These are phyloP conservation scores for Aspergillus thermomutatus DNA, from an alignment of 2,329 filamentous ascomycete genomes.

Conservation along the genomic window DNA sequence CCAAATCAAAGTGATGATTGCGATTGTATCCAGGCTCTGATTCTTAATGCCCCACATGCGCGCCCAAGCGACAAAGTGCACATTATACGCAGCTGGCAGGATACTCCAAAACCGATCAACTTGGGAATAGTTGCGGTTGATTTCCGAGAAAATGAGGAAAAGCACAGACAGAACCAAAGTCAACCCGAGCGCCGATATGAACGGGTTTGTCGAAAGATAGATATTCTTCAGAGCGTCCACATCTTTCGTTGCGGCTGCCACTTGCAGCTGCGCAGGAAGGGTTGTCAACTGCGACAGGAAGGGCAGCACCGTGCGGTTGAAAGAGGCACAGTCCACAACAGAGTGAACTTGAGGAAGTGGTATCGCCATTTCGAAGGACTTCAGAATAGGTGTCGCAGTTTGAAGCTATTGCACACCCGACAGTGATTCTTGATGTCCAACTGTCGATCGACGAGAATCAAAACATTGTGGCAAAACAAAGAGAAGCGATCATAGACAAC, in stretches of 20 bases:
- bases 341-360: slow-evolving; percentile 62
- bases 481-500: slow-evolving; percentile 7
- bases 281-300: slow-evolving; percentile 68
- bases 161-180: slow-evolving; percentile 68
- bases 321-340: slow-evolving; percentile 73
- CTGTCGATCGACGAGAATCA: not conserved
- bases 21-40: slow-evolving; percentile 66
- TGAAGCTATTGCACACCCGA: not conserved
- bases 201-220: slow-evolving; percentile 82
- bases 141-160: slow-evolving; percentile 73
- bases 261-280: slow-evolving; percentile 63
- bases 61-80: slow-evolving; percentile 81
- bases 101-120: slow-evolving; percentile 91
- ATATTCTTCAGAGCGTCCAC: slow-evolving; percentile 63
- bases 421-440: not conserved
- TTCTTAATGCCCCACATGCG: slow-evolving; percentile 69
- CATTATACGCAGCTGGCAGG: slow-evolving; percentile 79
- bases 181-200: slow-evolving; percentile 70
- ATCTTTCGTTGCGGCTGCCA: slow-evolving; percentile 59
- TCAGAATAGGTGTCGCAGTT: not conserved
- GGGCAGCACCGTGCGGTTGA: slow-evolving; percentile 68
- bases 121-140: slow-evolving; percentile 95
- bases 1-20: slow-evolving; percentile 72
- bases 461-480: slow-evolving; percentile 1
- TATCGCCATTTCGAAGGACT: slow-evolving; percentile 55